Evolutionary conservation across 306 rosid genomes (phyloP), one percentile per base, ranked within the genome.

Genomic region (Acmispon strigosus): DNA sequence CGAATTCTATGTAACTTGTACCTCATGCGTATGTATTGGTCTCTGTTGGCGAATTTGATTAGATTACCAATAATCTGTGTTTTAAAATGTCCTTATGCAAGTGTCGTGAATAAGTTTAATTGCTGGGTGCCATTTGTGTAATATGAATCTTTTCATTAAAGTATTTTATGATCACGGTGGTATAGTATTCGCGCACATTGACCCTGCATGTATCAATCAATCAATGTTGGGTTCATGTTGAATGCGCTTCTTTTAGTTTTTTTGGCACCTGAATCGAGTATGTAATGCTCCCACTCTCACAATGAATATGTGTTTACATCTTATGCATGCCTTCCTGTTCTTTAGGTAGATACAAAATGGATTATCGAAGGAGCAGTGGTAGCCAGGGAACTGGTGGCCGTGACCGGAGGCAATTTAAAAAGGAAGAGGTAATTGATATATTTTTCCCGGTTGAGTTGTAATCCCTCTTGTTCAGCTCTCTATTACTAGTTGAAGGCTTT

Each of bases 311-410:
- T 59, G 7, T 50, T 51, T 43, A 32, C 48, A 52, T 62, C 19
- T 42, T 69, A 15, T 49, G n/a, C 24, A 5, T 3, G 49, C 8
- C 8, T 65, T 71, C n/a, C 39, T 62, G 47, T 53, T 51, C 43
- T 75, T n/a, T 72, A 43, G 78, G 76, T 39, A 52, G 68, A 47
- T 45, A 27, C 63, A 76, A 48, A 73, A 92, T 94, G 97, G 89
- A 89, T 43, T 12, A 57, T 37, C 81, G 86, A 8, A 20, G 92
- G 87, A 80, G 72, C 43, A 82, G 59, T n/a, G 83, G 84, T 54
- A 77, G 84, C 51, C 87, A 72, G 43, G 92, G 87, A 66, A 66
- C 86, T 16, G 70, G 80, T 62, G 53, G 45, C 67, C 81, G 80
- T 22, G 90, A 76, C 69, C 72, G 78, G 66, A 85, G 48, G 56